Percentiles rank a stretch among this genome's conserved stretches.
phyloP scores from a whole-genome alignment of 805 yeast genomes.

The Saturnispora kantuleensis region DNA sequence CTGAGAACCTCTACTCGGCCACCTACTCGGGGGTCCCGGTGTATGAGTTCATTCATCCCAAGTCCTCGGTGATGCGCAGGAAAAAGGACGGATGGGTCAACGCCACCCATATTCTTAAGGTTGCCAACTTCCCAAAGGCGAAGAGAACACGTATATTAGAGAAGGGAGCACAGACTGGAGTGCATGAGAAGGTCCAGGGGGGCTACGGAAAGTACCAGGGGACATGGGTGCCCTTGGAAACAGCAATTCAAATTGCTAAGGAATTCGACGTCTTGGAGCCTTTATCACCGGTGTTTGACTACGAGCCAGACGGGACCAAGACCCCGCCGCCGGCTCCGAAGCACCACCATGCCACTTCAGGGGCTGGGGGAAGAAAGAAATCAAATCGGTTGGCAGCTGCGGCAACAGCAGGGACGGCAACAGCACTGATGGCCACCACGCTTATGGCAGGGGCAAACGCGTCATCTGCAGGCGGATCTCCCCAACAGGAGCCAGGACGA shows the following conservation, averaged over 20 bases:
- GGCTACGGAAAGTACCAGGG: conserved; percentile 97
- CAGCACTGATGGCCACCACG: conserved; percentile 1
- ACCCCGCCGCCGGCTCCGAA: conserved; percentile 56
- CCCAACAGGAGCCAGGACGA: background rate
- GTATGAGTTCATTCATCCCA: conserved; percentile 59
- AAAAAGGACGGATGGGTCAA: conserved; percentile 77
- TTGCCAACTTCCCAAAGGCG: conserved; percentile 91
- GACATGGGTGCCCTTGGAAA: conserved; percentile 86
- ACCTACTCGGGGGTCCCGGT: conserved; percentile 77
- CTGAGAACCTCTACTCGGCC: conserved; percentile 49
- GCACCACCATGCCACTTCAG: conserved; percentile 54
- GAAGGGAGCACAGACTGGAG: conserved; percentile 82
- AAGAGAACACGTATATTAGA: conserved; percentile 87
- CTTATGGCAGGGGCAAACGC: no score
- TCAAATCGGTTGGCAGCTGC: conserved; percentile 4
- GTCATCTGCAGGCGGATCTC: no score
- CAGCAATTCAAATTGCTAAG: conserved; percentile 61
- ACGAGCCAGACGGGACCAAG: conserved; percentile 35
- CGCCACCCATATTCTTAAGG: conserved; percentile 90
- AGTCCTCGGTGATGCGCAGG: conserved; percentile 71
- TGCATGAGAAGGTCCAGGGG: conserved; percentile 91
- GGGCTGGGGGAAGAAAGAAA: conserved; percentile 25
- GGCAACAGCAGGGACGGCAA: background rate
- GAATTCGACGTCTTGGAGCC: conserved; percentile 54
- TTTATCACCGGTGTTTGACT: conserved; percentile 59